Evolutionary conservation across 1,139 yeast species (phyloP), one percentile per base, ranked within the genome.

Genomic region (Pichia cactophila): DNA sequence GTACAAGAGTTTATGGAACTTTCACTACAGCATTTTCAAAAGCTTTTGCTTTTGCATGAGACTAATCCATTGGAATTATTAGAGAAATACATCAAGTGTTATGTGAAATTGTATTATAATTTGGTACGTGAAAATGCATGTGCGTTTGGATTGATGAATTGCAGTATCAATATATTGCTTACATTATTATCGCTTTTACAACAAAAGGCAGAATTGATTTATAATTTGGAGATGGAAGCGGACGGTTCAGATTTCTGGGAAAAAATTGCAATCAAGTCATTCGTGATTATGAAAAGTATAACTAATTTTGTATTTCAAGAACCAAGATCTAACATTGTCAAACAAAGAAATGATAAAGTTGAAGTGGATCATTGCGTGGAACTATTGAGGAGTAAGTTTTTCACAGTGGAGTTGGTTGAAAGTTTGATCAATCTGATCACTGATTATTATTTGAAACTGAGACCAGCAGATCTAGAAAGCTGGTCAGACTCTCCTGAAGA

Each of bases 401-500:
- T 89, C 64, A 77, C 83, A 9, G 72, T 75, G 7, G 71, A 72
- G 2, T 70, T 82, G 26, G 69, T 86, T 16, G 72, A 72, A 42
- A 75, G 77, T 35, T 66, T 90, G 26, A 77, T 88, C 26, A 84
- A 84, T 54, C 68, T 85, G 35, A 69, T 89, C 36, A 81, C 88
- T 50, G 74, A 75, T 38, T 81, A 84, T 79, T 90, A 87, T 62
- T 72, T 92, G 56, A 77, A 83, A 49, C 66, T 90, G 44, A 78
- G 82, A 49, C 86, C 90, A 0, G 68, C 77, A 1, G 97, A 90
- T 61, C 67, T 90, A 45, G 95, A 86, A 57, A 71, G 78, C 44
- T 92, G 97, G 97, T 66, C 72, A 14, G 66, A 77, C 35, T 96
- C 88, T 53, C 96, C 97, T 0, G 97, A 89, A 64, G 96, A 87